Evolutionary conservation across 306 rosid genomes (phyloP).

Genomic region (Begonia masoniana): DNA sequence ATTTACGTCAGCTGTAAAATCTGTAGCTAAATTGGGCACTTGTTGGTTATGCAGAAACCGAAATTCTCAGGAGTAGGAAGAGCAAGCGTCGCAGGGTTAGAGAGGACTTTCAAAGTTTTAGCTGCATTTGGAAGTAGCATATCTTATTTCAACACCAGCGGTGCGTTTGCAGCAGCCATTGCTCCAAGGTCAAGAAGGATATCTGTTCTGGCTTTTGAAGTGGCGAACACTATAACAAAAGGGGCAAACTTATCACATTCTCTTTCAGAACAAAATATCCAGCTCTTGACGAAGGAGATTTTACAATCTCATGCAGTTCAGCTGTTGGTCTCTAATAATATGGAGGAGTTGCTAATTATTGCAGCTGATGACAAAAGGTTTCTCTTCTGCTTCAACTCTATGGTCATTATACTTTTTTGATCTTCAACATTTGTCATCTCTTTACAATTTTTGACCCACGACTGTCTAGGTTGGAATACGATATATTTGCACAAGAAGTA

Average conservation of each 20-base stretch:
- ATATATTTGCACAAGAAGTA: conserved; percentile 58
- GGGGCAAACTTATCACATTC: conserved; percentile 57
- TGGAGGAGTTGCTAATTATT: conserved; percentile 50
- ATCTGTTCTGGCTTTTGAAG: conserved; percentile 87
- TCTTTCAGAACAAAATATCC: conserved; percentile 61
- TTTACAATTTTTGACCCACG: conserved; percentile 8
- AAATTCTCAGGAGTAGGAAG: conserved; percentile 37
- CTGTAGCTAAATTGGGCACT: conserved; percentile 2
- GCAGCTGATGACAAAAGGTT: conserved; percentile 95
- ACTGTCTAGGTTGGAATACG: conserved; percentile 58
- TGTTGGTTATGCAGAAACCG: conserved; percentile 34
- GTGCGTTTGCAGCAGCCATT: conserved; percentile 38
- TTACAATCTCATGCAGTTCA: conserved; percentile 56
- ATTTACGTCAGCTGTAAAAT: not conserved
- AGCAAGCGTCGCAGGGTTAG: conserved; percentile 36
- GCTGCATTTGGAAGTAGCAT: conserved; percentile 71
- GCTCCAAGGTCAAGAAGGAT: conserved; percentile 46
- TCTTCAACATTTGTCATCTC: conserved; percentile 4
- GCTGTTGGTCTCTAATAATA: conserved; percentile 52
- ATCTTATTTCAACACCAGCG: conserved; percentile 36
- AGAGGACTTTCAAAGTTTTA: conserved; percentile 65
- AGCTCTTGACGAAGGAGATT: conserved; percentile 52
- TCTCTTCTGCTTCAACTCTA: conserved; percentile 10
- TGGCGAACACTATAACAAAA: conserved; percentile 81
- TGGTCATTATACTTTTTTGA: too few species aligned